phyloP scores from a whole-genome alignment of 2,329 filamentous ascomycete genomes.

The Aspergillus brasiliensis region DNA sequence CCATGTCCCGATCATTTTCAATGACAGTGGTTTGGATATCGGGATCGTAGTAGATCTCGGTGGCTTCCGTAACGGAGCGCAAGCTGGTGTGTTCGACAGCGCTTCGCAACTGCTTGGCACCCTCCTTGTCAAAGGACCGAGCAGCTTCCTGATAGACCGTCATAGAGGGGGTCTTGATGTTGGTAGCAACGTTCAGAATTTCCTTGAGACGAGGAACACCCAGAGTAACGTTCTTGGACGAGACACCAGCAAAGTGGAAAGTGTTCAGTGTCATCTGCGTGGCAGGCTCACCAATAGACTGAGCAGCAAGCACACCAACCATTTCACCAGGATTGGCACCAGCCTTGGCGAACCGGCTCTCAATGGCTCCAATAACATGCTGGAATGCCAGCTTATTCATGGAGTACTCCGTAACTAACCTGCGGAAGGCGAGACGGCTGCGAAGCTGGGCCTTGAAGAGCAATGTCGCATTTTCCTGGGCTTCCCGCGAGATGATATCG shows the following conservation, averaged over 20 bases:
- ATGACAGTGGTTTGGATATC: constrained; percentile 85
- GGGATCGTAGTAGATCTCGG: constrained; percentile 97
- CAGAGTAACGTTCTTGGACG: constrained; percentile 98
- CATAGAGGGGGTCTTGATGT: constrained; percentile 99
- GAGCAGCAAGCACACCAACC: constrained; percentile 95
- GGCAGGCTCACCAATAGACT: constrained; percentile 97
- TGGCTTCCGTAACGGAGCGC: constrained; percentile 84
- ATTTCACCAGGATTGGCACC: constrained; percentile 94
- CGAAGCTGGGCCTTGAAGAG: constrained; percentile 91
- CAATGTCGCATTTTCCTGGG: constrained; percentile 83
- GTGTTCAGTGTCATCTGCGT: constrained; percentile 99
- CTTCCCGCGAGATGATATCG: constrained; percentile 80
- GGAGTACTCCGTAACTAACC: constrained; percentile 80
- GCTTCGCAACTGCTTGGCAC: constrained; percentile 82
- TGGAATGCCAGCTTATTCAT: constrained; percentile 91
- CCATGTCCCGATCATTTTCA: constrained; percentile 85
- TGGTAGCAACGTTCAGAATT: constrained; percentile 95
- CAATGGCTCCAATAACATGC: constrained; percentile 86
- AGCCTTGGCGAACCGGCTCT: constrained; percentile 82
- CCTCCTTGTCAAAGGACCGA: constrained; percentile 67
- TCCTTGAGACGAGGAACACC: constrained; percentile 99
- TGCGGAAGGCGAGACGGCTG: constrained; percentile 88
- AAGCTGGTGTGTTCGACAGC: constrained; percentile 92
- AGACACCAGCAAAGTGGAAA: constrained; percentile 99
- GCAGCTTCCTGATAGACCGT: constrained; percentile 76